A percentile compares a stretch with the other conserved stretches of the same genome.
Evolutionary conservation across 176 grass and related monocot species (phyloP).

Genomic region (Cenchrus fungigraminus): DNA sequence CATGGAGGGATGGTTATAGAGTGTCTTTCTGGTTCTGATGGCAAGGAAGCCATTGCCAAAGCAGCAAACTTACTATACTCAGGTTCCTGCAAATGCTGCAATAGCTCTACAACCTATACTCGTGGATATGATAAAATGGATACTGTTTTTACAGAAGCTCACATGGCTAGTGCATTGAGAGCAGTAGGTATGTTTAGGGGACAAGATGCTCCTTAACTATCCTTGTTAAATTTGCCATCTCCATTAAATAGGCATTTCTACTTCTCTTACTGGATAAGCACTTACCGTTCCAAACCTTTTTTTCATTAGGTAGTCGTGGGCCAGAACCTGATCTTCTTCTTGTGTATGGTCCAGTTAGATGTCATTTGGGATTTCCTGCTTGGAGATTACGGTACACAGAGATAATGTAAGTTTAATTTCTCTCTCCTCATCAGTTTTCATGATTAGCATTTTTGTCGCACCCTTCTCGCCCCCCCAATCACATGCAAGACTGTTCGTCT

Average conservation of each 20-base stretch:
- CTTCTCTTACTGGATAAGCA: constrained; percentile 1
- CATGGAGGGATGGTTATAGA: constrained; percentile 54
- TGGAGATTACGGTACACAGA: constrained; percentile 86
- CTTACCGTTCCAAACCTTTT: constrained; percentile 25
- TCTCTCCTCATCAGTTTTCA: not conserved
- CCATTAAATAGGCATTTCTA: constrained; percentile 27
- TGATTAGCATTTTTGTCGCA: not conserved
- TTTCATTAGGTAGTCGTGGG: constrained; percentile 53
- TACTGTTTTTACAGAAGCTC: constrained; percentile 51
- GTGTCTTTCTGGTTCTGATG: constrained; percentile 68
- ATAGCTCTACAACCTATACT: not conserved
- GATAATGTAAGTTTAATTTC: constrained; percentile 57
- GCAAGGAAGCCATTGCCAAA: constrained; percentile 83
- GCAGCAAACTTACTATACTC: constrained; percentile 72
- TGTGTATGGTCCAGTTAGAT: constrained; percentile 71
- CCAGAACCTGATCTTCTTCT: constrained; percentile 84
- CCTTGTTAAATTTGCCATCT: not conserved
- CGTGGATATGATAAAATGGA: constrained; percentile 12
- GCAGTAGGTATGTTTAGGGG: constrained; percentile 53
- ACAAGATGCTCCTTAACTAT: not conserved
- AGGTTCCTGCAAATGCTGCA: constrained; percentile 30
- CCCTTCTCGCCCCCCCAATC: not conserved
- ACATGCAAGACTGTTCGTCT: not conserved
- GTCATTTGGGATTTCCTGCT: constrained; percentile 83
- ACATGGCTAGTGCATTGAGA: constrained; percentile 63